Base-by-base conservation (phyloP, 2,329 filamentous ascomycete species). In the Didymella sp. region DNA sequence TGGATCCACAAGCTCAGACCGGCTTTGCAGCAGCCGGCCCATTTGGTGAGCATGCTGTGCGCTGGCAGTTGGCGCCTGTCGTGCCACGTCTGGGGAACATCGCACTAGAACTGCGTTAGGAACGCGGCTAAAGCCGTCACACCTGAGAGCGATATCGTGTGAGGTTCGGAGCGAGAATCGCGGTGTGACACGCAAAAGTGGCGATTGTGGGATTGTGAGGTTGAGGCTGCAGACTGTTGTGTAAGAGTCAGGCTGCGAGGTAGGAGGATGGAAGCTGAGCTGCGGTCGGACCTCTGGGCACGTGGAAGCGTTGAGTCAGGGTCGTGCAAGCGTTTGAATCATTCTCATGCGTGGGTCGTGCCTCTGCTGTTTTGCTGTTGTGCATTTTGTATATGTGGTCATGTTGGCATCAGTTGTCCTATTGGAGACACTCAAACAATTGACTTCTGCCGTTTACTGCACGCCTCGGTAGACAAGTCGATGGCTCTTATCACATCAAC, bases 51-150 rank as follows among this genome's bases (percentile, higher is more conserved):
- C 59, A 67, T 58, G 62, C 48, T 56, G 48, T 57, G 54, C 48
- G 64, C 62, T 68, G 63, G 61, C 61, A 62, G 51, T 55, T 62
- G 64, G 65, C 58, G 64, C 46, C 63, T 62, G 71, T 60, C 45
- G 66, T 71, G 62, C 56, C 50, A 65, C 61, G 59, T 68, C 64
- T 66, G 66, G 67, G 59, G 68, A 63, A 66, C 58, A 61, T 62
- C 30, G 61, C 62, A 60, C 59, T 59, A 60, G 55, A 38, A 48
- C 38, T 58, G 63, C 30, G 24, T 56, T 57, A 59, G 54, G 45
- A 51, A 28, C 59, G 63, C 30, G 31, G 44, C 54, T 57, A 52
- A 40, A 21, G 30, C 22, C 40, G 48, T 52, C 27, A 51, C 51
- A 63, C 50, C 42, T 59, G 50, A 56, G 61, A 35, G 21, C 51